phyloP scores from a whole-genome alignment of 2,329 filamentous ascomycete species.

The Hypoxylon sp. region DNA sequence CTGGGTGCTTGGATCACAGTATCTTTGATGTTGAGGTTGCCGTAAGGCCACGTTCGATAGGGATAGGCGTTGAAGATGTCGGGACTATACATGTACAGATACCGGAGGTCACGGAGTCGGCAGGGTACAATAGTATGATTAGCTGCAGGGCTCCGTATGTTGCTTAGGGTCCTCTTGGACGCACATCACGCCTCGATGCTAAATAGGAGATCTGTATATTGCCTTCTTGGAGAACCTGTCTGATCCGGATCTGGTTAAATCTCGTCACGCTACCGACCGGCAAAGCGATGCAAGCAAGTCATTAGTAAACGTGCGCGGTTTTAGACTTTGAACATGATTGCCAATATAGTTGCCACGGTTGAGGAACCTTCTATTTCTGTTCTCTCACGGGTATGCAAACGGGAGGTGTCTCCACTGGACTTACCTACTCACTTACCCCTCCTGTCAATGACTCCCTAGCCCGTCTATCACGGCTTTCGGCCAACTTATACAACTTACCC shows the following conservation, averaged over 20 bases:
- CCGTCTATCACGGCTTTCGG: conserved; percentile 14
- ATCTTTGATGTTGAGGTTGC: conserved; percentile 30
- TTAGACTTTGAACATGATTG: conserved; percentile 5
- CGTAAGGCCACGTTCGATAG: conserved; percentile 26
- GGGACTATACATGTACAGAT: conserved; percentile 23
- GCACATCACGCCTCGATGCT: conserved; percentile 35
- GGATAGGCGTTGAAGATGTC: conserved; percentile 17
- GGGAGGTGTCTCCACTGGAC: conserved; percentile 14
- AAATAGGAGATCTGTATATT: conserved; percentile 28
- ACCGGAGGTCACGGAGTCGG: conserved; percentile 26
- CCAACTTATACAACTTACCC: conserved; percentile 7
- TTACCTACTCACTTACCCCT: conserved; percentile 24
- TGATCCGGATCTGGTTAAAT: conserved; percentile 20
- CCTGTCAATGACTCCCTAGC: conserved; percentile 24
- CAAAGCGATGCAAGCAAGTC: conserved; percentile 27
- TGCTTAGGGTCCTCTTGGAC: conserved; percentile 18
- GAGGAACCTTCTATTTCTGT: conserved; percentile 27
- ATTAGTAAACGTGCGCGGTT: conserved; percentile 24
- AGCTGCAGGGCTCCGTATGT: conserved; percentile 28
- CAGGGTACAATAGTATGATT: conserved; percentile 14
- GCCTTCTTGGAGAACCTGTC: conserved; percentile 19
- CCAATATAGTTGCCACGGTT: conserved; percentile 29
- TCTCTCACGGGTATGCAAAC: conserved; percentile 12
- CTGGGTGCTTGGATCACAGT: conserved; percentile 16
- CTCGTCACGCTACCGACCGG: conserved; percentile 26